Evolutionary conservation across 2,329 filamentous ascomycete genomes (phyloP).

Genomic region (Dactylonectria macrodidyma): DNA sequence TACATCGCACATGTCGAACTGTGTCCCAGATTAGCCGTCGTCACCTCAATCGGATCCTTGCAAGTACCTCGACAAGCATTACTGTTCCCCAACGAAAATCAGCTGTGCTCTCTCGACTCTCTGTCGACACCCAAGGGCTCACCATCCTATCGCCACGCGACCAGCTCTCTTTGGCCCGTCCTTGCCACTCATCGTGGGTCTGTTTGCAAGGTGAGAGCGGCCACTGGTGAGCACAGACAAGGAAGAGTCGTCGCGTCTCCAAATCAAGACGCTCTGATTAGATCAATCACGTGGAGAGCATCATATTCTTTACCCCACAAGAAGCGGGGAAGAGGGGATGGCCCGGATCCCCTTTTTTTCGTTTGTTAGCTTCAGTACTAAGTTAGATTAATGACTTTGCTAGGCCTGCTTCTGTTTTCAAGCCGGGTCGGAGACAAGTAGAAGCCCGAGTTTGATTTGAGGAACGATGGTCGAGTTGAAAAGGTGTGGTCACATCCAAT

Average conservation of each 20-base stretch:
- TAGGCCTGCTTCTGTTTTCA: background rate
- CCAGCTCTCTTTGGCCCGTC: conserved; percentile 27
- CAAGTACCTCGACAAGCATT: conserved; percentile 33
- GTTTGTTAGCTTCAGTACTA: conserved; percentile 13
- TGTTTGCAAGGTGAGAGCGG: conserved; percentile 9
- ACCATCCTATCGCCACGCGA: conserved; percentile 37
- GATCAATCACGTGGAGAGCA: conserved; percentile 11
- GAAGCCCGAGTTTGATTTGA: too few relatives aligned
- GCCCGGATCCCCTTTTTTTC: conserved; percentile 6
- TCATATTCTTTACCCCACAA: conserved; percentile 4
- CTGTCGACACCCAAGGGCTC: background rate
- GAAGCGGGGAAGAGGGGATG: conserved; percentile 6
- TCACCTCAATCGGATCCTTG: background rate
- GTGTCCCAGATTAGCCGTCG: conserved; percentile 6
- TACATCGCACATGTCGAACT: conserved; percentile 35
- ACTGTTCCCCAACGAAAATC: conserved; percentile 13
- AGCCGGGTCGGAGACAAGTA: too few relatives aligned
- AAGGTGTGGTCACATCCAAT: too few relatives aligned
- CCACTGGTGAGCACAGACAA: conserved; percentile 10
- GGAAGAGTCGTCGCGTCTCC: conserved; percentile 1
- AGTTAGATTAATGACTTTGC: background rate
- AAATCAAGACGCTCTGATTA: conserved; percentile 1
- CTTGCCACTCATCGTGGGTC: conserved; percentile 26
- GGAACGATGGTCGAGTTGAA: too few relatives aligned
- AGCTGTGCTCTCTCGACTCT: conserved; percentile 3